Base-by-base conservation (phyloP, 768 basidiomycete genomes). In the Tricholoma saponaceum region DNA sequence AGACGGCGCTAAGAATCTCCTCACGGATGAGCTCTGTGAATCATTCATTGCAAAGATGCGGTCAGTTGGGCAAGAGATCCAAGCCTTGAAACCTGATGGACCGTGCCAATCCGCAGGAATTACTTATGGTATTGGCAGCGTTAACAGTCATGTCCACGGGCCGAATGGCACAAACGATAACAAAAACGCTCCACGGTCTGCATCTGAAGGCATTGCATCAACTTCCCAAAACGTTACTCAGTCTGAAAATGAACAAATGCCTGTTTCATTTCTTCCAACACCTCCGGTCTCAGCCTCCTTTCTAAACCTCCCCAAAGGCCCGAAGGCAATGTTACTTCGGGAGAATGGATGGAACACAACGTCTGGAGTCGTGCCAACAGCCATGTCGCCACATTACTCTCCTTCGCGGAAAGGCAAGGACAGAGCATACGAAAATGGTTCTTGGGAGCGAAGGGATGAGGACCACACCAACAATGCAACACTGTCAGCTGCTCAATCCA, bases 21-120 rank as follows among this genome's bases (percentile, higher is more conserved):
- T 74, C 33, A 71, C 67, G 3, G 63, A 70, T 49, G 64, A 66
- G 16, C 56, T 60, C 23, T 70, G 68, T 47, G 53, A 63, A 20
- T 60, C 64, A n/a, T 63, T 72, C 52, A 57, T 58, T 14, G 62
- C 54, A 33, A 63, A 63, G 46, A 55, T 67, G 57, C 43, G 52
- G 20, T 44, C 56, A 26, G 56, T 69, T 10, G 25, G 52, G 28
- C 49, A 53, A 37, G 43, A 64, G 37, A 39, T 63, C n/a, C 58
- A 56, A 18, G 57, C 46, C 30, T 49, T 28, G n/a, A 46, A 43
- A 44, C 12, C 52, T n/a, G 18, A 57, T 23, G 26, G 49, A 25
- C 33, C 49, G 8, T 14, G 30, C 25, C 20, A 4, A 12, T 22
- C 6, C 13, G 12, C 18, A 44, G 37, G 9, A 41, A 8, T 16